A percentile compares a stretch with the other conserved stretches of the same genome.
Evolutionary conservation across 2,329 filamentous ascomycete genomes (phyloP).

Genomic region (Verticillium tricorpus): DNA sequence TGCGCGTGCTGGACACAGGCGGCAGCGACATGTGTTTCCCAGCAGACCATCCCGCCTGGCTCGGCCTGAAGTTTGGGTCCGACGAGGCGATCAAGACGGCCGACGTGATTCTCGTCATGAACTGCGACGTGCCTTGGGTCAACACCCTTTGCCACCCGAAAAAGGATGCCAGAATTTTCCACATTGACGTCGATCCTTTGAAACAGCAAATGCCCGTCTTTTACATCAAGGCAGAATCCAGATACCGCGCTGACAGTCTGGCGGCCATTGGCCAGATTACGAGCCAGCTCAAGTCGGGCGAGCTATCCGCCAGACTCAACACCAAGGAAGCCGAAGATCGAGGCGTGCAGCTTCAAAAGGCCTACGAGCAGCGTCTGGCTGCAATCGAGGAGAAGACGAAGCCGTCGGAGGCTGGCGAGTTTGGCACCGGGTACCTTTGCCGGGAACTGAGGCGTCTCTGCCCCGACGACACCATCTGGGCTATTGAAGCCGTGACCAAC

Average conservation of each 20-base stretch:
- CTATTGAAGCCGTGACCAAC: conserved; percentile 74
- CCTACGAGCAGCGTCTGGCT: conserved; percentile 55
- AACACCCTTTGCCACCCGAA: conserved; percentile 63
- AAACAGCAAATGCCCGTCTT: conserved; percentile 71
- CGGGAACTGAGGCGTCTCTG: conserved; percentile 25
- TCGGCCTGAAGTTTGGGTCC: conserved; percentile 69
- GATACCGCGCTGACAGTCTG: conserved; percentile 63
- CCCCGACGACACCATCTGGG: conserved; percentile 60
- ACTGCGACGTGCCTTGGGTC: conserved; percentile 94
- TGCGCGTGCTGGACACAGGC: conserved; percentile 71
- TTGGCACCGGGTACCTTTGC: conserved; percentile 35
- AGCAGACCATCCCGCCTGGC: conserved; percentile 60
- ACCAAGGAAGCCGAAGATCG: conserved; percentile 32
- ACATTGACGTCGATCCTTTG: conserved; percentile 61
- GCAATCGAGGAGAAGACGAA: conserved; percentile 52
- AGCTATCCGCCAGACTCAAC: conserved; percentile 33
- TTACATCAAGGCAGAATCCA: conserved; percentile 61
- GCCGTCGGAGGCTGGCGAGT: conserved; percentile 54
- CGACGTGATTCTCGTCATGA: conserved; percentile 78
- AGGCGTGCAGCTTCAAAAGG: conserved; percentile 50
- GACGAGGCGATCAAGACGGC: conserved; percentile 71
- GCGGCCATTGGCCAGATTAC: conserved; percentile 67
- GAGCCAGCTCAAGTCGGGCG: conserved; percentile 48
- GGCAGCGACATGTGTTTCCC: conserved; percentile 82
- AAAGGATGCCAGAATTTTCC: conserved; percentile 51